Conservation (phyloP, 805 yeast genomes). For the Ogataea angusta region DNA sequence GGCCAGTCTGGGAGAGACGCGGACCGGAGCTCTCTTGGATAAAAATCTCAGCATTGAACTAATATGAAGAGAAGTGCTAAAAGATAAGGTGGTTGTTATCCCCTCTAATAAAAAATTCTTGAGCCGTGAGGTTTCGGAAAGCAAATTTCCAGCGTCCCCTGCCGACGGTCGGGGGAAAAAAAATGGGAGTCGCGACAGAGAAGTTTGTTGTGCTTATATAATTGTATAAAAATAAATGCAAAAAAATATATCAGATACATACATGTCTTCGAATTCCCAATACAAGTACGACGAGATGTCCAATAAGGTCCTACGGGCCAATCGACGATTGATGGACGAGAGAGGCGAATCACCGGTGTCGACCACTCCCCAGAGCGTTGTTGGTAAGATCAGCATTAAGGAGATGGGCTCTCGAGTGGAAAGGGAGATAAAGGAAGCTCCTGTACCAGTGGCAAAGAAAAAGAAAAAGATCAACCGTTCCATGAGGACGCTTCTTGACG, state of each 20-base stretch:
- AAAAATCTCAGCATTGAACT: slow-evolving; percentile 8
- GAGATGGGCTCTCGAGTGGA: slow-evolving; percentile 56
- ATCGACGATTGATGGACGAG: slow-evolving; percentile 46
- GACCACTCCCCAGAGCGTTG: slow-evolving; percentile 69
- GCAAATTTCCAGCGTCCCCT: slow-evolving; percentile 19
- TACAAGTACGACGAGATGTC: slow-evolving; percentile 74
- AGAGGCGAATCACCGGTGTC: slow-evolving; percentile 43
- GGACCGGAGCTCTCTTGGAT: slow-evolving; percentile 5
- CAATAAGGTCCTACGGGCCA: slow-evolving; percentile 64
- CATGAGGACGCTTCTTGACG: slow-evolving; percentile 31
- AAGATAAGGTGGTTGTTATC: slow-evolving; percentile 8
- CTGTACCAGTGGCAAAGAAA: not conserved
- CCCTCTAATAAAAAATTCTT: slow-evolving; percentile 4
- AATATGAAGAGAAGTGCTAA: slow-evolving; percentile 1
- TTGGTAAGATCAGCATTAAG: slow-evolving; percentile 59
- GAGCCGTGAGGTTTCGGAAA: slow-evolving; percentile 16
- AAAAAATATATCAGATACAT: not conserved
- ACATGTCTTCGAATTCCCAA: slow-evolving; percentile 15
- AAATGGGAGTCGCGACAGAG: no score
- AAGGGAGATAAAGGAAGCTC: slow-evolving; percentile 1
- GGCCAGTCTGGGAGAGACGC: slow-evolving; percentile 18
- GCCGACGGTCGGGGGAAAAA: slow-evolving; percentile 6
- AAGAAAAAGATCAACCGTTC: slow-evolving; percentile 11
- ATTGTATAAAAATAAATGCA: slow-evolving; percentile 1
- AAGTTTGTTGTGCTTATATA: slow-evolving; percentile 1